Conservation (phyloP, 176 grass and related monocot genomes). For the Zizania latifolia region DNA sequence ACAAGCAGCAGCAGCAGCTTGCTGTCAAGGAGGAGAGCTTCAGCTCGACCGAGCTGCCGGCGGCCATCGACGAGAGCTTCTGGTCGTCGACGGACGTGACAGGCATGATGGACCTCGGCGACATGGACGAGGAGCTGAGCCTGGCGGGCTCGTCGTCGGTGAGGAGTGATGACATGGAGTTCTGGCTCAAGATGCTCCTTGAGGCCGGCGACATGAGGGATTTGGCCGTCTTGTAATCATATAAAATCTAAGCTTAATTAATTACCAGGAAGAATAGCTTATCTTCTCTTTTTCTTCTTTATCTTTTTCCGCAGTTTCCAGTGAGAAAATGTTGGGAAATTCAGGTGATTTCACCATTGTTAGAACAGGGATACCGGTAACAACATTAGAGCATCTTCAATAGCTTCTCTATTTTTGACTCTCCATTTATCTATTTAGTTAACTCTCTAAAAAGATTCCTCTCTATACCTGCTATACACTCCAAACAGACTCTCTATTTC, state of each 20-base stretch:
- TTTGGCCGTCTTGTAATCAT: conserved; percentile 15
- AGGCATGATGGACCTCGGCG: conserved; percentile 24
- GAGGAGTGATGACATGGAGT: conserved; percentile 47
- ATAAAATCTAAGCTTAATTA: not conserved
- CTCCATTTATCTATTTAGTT: no score
- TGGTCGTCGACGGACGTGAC: conserved; percentile 38
- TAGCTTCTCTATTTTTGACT: no score
- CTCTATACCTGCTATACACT: no score
- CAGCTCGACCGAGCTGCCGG: no score
- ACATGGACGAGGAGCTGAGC: conserved; percentile 23
- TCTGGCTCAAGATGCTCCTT: conserved; percentile 49
- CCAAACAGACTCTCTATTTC: no score
- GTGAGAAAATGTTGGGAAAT: conserved; percentile 29
- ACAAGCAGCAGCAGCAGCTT: not conserved
- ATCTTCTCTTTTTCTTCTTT: not conserved
- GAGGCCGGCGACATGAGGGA: conserved; percentile 46
- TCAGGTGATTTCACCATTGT: conserved; percentile 24
- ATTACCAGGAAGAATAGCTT: not conserved
- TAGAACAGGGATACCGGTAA: conserved; percentile 20
- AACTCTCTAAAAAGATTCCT: no score
- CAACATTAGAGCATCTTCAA: conserved; percentile 40
- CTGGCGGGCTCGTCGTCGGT: not conserved
- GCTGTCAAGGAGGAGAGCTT: conserved; percentile 38
- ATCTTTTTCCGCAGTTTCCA: conserved; percentile 1
- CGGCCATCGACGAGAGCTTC: conserved; percentile 54